Base-by-base conservation (phyloP, 75 land plant genomes). In the Isoetes taiwanensis region DNA sequence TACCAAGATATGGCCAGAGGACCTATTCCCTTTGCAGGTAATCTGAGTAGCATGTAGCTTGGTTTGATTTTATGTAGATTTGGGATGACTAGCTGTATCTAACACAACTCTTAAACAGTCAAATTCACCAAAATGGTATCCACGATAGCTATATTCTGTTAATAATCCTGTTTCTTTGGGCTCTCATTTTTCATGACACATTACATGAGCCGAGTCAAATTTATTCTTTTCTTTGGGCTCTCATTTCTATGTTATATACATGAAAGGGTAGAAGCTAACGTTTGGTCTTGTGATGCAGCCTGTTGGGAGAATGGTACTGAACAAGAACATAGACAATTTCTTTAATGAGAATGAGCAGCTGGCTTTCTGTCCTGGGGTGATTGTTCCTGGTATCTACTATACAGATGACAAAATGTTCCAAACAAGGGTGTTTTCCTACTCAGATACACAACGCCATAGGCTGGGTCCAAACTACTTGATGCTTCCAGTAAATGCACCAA, bases 321-420 rank as follows among this genome's bases (percentile, higher is more conserved):
- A 73, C 76, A 73, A 72, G 55, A 73, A 72, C 54, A 43, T 72
- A 14, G 75, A 72, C 32, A 72, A 72, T n/a, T 69, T 69, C 65
- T 72, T 72, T 34, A 58, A 64, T 20, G 76, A 73, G 76, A 73
- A 73, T 28, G 76, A 73, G 61, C 70, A 65, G 56, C 1, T 73
- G 12, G 76, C 76, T 9, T 73, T 73, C 56, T 34, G 67, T 32
- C 76, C 74, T 1, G 76, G 54, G 14, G 27, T 64, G 30, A 43
- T 73, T 17, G 76, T 74, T 28, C 77, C 75, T 27, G 77, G 77
- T 9, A 57, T 74, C 17, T 74, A 74, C 28, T 74, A 72, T 53
- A 64, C 58, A 5, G 75, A 73, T 16, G 76, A 73, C 30, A 73
- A 73, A 38, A 55, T 73, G 69, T 41, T 73, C 55, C 74, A 73